Evolutionary conservation across 2,329 filamentous ascomycete genomes (phyloP).

Genomic region (Botrytis fabae): DNA sequence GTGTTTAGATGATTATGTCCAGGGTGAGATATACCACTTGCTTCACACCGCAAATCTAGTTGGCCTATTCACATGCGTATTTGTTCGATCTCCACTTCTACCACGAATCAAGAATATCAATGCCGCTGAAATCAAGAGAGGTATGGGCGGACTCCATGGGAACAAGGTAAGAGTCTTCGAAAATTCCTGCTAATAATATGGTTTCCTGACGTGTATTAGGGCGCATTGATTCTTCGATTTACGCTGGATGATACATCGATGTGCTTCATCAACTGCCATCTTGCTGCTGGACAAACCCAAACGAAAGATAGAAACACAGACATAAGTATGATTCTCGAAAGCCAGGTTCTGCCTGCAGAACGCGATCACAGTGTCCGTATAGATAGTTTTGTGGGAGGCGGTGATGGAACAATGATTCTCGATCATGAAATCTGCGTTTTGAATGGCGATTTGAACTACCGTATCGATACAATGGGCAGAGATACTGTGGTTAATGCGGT

Average conservation of each 20-base stretch:
- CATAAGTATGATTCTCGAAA: conserved; percentile 84
- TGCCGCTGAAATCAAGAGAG: conserved; percentile 85
- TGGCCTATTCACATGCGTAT: conserved; percentile 92
- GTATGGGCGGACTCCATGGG: conserved; percentile 91
- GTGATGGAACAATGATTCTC: conserved; percentile 90
- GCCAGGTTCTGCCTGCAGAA: conserved; percentile 70
- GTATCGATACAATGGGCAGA: conserved; percentile 94
- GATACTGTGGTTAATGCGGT: conserved; percentile 88
- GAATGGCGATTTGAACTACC: conserved; percentile 96
- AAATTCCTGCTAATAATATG: background rate
- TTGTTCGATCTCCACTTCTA: conserved; percentile 79
- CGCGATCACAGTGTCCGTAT: conserved; percentile 65
- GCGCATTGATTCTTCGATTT: conserved; percentile 89
- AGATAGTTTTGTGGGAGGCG: conserved; percentile 85
- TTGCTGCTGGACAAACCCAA: conserved; percentile 89
- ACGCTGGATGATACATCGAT: conserved; percentile 89
- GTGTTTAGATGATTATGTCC: conserved; percentile 80
- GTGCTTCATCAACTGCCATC: conserved; percentile 96
- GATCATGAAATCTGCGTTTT: conserved; percentile 97
- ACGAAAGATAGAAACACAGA: conserved; percentile 92
- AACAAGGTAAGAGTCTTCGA: conserved; percentile 65
- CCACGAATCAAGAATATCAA: conserved; percentile 75
- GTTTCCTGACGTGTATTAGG: conserved; percentile 46
- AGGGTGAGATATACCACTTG: conserved; percentile 77
- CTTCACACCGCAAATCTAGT: conserved; percentile 89